Evolutionary conservation across 805 yeast species (phyloP).

Genomic region (Zygotorulaspora chibaensis): DNA sequence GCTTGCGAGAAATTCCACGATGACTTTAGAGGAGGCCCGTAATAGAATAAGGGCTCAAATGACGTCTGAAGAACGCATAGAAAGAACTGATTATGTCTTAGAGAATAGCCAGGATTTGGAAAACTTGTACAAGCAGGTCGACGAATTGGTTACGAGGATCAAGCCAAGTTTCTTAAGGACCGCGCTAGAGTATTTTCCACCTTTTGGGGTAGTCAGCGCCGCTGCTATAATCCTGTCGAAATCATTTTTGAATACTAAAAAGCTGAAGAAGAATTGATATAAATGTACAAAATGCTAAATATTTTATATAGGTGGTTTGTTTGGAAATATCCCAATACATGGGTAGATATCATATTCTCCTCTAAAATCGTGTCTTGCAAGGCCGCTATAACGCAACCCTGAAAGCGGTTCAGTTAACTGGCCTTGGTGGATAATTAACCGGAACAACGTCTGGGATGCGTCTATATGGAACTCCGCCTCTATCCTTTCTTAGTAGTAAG

Average conservation of each 20-base stretch:
- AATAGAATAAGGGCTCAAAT: conserved; percentile 76
- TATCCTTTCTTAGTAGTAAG: conserved; percentile 29
- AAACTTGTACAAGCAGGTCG: conserved; percentile 43
- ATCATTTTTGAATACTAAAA: conserved; percentile 11
- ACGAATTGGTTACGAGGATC: conserved; percentile 35
- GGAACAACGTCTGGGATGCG: conserved; percentile 31
- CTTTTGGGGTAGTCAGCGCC: conserved; percentile 37
- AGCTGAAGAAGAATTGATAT: conserved; percentile 10
- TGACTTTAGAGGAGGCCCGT: conserved; percentile 60
- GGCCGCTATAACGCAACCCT: no score
- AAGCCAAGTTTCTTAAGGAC: conserved; percentile 37
- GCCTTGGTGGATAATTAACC: conserved; percentile 29
- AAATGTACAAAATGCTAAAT: conserved; percentile 4
- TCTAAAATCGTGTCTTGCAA: no score
- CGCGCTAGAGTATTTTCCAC: conserved; percentile 40
- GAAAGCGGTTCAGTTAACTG: conserved; percentile 5
- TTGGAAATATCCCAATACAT: neutral
- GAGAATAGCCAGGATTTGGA: conserved; percentile 52
- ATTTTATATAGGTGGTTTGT: neutral
- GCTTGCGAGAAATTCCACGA: conserved; percentile 58
- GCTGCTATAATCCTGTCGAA: conserved; percentile 27
- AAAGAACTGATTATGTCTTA: conserved; percentile 60
- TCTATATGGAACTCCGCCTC: conserved; percentile 37
- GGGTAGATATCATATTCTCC: neutral
- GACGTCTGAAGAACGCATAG: conserved; percentile 53